Evolutionary conservation across 208 protist species (phyloP).

Genomic region (Acanthamoeba sp.): DNA sequence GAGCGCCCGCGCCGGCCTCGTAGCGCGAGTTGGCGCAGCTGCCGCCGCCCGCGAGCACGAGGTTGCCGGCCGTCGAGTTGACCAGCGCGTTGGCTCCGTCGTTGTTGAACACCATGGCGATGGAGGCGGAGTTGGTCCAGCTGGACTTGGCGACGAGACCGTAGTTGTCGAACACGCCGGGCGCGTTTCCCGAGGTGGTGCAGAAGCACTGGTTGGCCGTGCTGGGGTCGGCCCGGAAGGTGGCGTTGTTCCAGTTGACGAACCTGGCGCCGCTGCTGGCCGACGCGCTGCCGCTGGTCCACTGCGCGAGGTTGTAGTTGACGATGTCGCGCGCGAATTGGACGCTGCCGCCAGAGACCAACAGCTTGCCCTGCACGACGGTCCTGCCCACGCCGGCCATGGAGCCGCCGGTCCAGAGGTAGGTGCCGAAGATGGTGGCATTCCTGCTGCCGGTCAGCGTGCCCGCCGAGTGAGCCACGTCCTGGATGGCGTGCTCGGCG

Average conservation of each 20-base stretch:
- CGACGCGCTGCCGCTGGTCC: constrained; percentile 4
- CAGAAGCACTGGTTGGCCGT: not conserved
- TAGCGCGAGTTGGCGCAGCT: not conserved
- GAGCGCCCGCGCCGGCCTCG: not conserved
- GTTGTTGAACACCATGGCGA: constrained; percentile 35
- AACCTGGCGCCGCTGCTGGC: constrained; percentile 18
- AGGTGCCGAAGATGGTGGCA: constrained; percentile 56
- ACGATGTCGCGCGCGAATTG: constrained; percentile 28
- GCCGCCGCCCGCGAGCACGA: constrained; percentile 44
- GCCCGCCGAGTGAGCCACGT: constrained; percentile 15
- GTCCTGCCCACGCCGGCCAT: constrained; percentile 59
- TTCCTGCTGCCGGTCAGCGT: constrained; percentile 29
- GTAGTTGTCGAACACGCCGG: constrained; percentile 56
- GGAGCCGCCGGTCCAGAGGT: constrained; percentile 35
- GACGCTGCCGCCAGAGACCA: not conserved
- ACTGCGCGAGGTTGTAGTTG: constrained; percentile 61
- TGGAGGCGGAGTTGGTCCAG: not conserved
- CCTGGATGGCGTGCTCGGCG: constrained; percentile 26
- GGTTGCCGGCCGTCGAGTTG: not conserved
- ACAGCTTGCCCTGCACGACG: constrained; percentile 20
- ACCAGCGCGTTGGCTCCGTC: constrained; percentile 9
- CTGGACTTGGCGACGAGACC: constrained; percentile 50
- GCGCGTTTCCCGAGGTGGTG: constrained; percentile 41
- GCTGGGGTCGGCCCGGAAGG: constrained; percentile 29
- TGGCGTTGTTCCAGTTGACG: constrained; percentile 71